Conservation (phyloP, 768 basidiomycete species). For the Kwoniella europaea region DNA sequence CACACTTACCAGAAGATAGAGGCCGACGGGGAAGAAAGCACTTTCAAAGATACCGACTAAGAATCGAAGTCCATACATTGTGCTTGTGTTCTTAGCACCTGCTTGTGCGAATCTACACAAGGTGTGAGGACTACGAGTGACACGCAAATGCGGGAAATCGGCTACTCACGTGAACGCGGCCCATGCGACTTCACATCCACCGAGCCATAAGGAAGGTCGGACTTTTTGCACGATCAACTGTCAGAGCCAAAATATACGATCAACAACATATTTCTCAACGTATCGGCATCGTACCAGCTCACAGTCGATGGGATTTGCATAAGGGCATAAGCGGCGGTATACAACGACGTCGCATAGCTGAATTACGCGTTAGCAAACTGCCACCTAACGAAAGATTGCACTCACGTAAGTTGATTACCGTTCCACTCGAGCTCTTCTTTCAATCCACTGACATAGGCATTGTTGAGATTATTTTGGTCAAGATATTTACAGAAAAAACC, state of each 20-base stretch:
- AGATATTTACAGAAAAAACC: slow-evolving; percentile 11
- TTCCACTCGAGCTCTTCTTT: slow-evolving; percentile 20
- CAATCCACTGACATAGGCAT: slow-evolving; percentile 20
- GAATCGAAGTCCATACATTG: slow-evolving; percentile 36
- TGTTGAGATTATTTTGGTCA: slow-evolving; percentile 5
- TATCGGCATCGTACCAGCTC: neutral
- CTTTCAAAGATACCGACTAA: slow-evolving; percentile 29
- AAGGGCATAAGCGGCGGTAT: slow-evolving; percentile 21
- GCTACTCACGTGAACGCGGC: slow-evolving; percentile 25
- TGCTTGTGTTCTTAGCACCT: slow-evolving; percentile 23
- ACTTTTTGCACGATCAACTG: slow-evolving; percentile 26
- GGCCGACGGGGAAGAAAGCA: slow-evolving; percentile 28
- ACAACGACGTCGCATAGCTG: slow-evolving; percentile 14
- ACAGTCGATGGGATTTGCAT: slow-evolving; percentile 30
- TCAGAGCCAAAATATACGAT: too few relatives aligned
- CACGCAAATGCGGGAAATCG: too few relatives aligned
- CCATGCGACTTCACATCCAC: slow-evolving; percentile 32
- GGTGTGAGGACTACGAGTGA: too few relatives aligned
- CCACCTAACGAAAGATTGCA: neutral
- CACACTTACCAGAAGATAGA: slow-evolving; percentile 22
- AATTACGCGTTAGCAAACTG: neutral
- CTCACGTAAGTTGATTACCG: slow-evolving; percentile 24
- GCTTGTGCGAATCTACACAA: slow-evolving; percentile 33
- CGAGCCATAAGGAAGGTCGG: slow-evolving; percentile 20
- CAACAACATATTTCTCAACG: too few relatives aligned